These are phyloP conservation scores for Suillus cothurnatus DNA, from an alignment of 768 basidiomycete species.

Conservation along the genomic window DNA sequence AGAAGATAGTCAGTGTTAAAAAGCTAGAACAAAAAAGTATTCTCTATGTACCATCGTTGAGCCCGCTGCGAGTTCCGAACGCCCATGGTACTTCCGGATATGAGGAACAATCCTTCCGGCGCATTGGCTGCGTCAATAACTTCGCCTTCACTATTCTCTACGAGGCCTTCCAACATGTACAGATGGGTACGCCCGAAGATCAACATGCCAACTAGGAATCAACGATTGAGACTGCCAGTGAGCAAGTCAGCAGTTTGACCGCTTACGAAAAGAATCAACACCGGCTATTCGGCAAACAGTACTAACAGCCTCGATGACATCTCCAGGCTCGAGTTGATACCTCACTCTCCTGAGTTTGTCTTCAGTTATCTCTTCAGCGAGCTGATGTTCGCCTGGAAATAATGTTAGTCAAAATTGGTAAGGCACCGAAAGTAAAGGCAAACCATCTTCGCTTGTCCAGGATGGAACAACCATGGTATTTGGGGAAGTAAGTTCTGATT, in stretches of 20 bases:
- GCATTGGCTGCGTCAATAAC: conserved; percentile 88
- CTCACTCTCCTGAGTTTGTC: conserved; percentile 88
- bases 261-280: conserved; percentile 88
- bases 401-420: neutral
- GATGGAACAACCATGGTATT: neutral
- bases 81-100: conserved; percentile 83
- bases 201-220: conserved; percentile 67
- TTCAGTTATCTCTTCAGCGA: conserved; percentile 79
- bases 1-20: conserved; percentile 3
- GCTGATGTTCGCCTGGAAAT: conserved; percentile 46
- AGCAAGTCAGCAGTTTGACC: neutral
- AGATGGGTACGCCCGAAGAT: conserved; percentile 85
- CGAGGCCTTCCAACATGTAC: conserved; percentile 89
- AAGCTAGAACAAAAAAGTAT: neutral
- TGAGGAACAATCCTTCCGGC: conserved; percentile 76
- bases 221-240: neutral
- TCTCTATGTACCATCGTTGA: conserved; percentile 68
- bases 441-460: neutral
- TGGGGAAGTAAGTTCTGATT: neutral
- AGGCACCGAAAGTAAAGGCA: neutral
- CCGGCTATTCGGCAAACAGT: conserved; percentile 89
- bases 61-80: conserved; percentile 79
- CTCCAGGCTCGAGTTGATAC: conserved; percentile 85
- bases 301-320: conserved; percentile 83
- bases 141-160: conserved; percentile 85